Percentiles rank a stretch among this genome's conserved stretches.
These are phyloP conservation scores for Balansia obtecta DNA, from an alignment of 2,329 filamentous ascomycete genomes.

Conservation along the genomic window DNA sequence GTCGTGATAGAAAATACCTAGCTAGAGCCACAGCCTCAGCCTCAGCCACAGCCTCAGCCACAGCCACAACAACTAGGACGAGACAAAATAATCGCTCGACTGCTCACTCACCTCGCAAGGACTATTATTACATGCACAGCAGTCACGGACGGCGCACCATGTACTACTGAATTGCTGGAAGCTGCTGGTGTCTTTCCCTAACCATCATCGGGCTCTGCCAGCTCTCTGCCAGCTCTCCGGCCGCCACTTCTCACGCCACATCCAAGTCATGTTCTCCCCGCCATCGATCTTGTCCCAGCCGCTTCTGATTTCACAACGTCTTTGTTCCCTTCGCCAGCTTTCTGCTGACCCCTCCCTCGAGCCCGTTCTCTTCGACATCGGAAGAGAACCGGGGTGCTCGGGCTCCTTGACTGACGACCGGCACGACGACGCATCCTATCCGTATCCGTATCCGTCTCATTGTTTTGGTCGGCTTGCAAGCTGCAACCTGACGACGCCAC, in stretches of 20 bases:
- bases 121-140: no score
- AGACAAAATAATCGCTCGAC: no score
- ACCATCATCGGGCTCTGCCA: background rate
- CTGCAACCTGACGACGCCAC: slow-evolving; percentile 3
- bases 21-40: no score
- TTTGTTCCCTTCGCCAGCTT: background rate
- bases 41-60: no score
- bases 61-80: no score
- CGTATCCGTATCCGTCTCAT: background rate
- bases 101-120: no score
- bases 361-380: background rate
- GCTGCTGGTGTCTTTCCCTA: no score
- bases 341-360: background rate
- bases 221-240: background rate
- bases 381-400: background rate
- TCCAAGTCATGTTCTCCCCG: background rate
- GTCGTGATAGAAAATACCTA: no score
- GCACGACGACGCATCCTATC: background rate
- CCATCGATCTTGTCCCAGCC: background rate
- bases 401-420: background rate
- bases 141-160: no score
- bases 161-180: no score
- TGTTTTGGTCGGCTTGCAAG: background rate
- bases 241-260: background rate
- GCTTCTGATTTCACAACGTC: background rate